Base-by-base conservation (phyloP, 2,329 filamentous ascomycete species). In the Mycocentrospora acerina region DNA sequence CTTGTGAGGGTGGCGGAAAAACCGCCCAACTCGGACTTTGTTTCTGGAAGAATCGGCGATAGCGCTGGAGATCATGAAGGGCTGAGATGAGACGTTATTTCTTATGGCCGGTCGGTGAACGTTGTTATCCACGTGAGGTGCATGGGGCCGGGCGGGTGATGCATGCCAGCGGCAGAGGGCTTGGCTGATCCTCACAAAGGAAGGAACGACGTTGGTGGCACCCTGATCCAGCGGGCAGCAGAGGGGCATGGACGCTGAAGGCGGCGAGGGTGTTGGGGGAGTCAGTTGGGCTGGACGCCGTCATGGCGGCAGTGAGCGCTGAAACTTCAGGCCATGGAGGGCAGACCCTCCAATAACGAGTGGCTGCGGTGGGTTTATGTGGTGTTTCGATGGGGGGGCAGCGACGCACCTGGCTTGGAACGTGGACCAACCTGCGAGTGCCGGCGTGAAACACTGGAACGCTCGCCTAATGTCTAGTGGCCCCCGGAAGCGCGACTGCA, bases 361-460 rank as follows among this genome's bases (percentile, higher is more conserved):
- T 39, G 39, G 39, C 35, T 36, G 37, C 14, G 16, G 19, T 22
- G 5, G 5, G 9, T 5, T 22, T 22, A 9, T 22, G 26, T 7
- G 12, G 26, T 35, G 41, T 45, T 44, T 40, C 38, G 29, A 37
- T 22, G 19, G 19, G 37, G 37, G 35, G 32, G 16, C 35, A 38
- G 39, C 43, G 39, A 35, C 37, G 45, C 37, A 39, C 34, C 29
- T 42, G 47, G 43, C 35, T 56, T 59, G 40, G 48, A 48, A 57
- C 46, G 51, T 42, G 49, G 41, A 61, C 60, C 62, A 60, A 64
- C 60, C 30, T 41, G 46, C 39, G 35, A 48, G 42, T 38, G 45
- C 40, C 33, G 37, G 48, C 40, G 48, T 64, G 61, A 62, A 62
- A 60, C 59, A 57, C 43, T 51, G 42, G 45, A 35, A 45, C 42